Conservation (phyloP, 306 rosid genomes). For the Trifolium pratense region DNA sequence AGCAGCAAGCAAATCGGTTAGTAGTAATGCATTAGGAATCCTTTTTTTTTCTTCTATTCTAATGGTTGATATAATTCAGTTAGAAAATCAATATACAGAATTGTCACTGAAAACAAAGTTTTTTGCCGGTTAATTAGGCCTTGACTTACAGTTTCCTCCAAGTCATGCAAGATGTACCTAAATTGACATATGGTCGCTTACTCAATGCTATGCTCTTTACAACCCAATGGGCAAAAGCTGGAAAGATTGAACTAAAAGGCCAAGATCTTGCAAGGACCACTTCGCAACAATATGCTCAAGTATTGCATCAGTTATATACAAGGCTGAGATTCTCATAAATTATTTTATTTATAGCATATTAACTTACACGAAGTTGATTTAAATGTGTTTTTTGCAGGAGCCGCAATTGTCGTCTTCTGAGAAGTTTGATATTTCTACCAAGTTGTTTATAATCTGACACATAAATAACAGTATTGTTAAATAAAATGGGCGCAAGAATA, state of each 20-base stretch:
- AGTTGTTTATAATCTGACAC: constrained; percentile 40
- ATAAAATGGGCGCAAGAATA: neutral
- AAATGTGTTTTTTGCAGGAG: constrained; percentile 48
- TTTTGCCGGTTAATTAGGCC: constrained; percentile 50
- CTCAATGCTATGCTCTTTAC: constrained; percentile 50
- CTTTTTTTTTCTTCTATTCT: constrained; percentile 11
- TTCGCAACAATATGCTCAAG: constrained; percentile 42
- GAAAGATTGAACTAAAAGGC: constrained; percentile 37
- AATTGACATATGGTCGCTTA: constrained; percentile 57
- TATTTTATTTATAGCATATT: neutral
- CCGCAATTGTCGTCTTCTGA: constrained; percentile 62
- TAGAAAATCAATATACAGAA: neutral
- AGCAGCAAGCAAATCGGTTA: constrained; percentile 52
- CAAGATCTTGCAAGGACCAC: constrained; percentile 9
- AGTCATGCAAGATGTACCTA: constrained; percentile 56
- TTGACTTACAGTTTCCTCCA: constrained; percentile 69
- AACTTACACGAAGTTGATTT: constrained; percentile 24
- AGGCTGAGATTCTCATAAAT: neutral
- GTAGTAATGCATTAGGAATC: constrained; percentile 21
- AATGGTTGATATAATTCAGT: neutral
- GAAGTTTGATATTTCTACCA: constrained; percentile 50
- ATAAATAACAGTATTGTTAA: neutral
- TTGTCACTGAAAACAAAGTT: neutral
- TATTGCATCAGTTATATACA: constrained; percentile 22
- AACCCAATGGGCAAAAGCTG: constrained; percentile 52